Evolutionary conservation across 805 yeast species (phyloP).

Genomic region (Schwanniomyces sp.): DNA sequence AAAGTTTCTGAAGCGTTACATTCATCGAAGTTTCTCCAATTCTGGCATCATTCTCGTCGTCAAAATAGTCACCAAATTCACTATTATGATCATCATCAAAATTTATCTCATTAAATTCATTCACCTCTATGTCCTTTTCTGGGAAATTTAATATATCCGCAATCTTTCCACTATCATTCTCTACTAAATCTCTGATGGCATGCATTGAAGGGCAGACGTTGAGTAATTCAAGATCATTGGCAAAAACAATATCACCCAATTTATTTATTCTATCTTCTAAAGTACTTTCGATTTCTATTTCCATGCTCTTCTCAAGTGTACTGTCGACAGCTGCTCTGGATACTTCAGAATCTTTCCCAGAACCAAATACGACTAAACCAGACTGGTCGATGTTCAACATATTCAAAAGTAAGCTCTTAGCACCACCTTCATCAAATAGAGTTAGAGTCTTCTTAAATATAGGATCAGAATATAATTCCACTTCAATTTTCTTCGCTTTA

Average conservation of each 20-base stretch:
- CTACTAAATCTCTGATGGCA: slow-evolving; percentile 57
- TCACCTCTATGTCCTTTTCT: neutral
- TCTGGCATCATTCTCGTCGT: slow-evolving; percentile 5
- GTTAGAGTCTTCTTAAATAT: slow-evolving; percentile 72
- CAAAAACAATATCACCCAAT: slow-evolving; percentile 20
- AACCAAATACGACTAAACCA: slow-evolving; percentile 67
- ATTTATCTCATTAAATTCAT: neutral
- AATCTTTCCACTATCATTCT: slow-evolving; percentile 34
- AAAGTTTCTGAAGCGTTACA: slow-evolving; percentile 5
- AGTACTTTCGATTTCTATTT: neutral
- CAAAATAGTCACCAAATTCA: slow-evolving; percentile 16
- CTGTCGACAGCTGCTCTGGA: slow-evolving; percentile 10
- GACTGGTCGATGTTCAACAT: slow-evolving; percentile 54
- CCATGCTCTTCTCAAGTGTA: slow-evolving; percentile 7
- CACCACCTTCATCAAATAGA: slow-evolving; percentile 83
- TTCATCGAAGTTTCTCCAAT: slow-evolving; percentile 2
- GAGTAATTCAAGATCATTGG: slow-evolving; percentile 16
- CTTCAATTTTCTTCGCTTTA: slow-evolving; percentile 56
- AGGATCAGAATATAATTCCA: slow-evolving; percentile 69
- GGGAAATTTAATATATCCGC: slow-evolving; percentile 12
- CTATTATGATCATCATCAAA: slow-evolving; percentile 9
- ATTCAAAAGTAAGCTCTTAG: slow-evolving; percentile 65
- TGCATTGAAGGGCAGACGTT: slow-evolving; percentile 71
- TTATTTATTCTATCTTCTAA: neutral
- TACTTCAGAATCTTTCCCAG: slow-evolving; percentile 38